phyloP scores from a whole-genome alignment of 495 filamentous ascomycete genomes.

The Penicillium pulvis region DNA sequence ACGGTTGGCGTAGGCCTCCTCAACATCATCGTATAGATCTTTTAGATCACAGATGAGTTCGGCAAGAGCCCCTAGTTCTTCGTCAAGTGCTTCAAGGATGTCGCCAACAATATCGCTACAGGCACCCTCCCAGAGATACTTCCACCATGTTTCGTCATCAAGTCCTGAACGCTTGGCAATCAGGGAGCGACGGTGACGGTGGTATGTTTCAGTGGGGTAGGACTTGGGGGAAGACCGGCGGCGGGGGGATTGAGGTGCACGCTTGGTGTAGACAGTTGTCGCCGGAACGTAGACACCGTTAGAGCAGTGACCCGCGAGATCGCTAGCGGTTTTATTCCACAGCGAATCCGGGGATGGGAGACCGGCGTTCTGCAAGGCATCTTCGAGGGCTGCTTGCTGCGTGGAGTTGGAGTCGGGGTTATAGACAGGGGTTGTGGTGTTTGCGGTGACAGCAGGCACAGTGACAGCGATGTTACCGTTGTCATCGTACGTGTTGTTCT shows the following conservation, averaged over 20 bases:
- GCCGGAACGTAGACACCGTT: not conserved
- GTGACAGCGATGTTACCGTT: not conserved
- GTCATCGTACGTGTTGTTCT: not conserved
- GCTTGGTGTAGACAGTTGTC: conserved; percentile 1
- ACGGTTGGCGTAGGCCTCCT: not conserved
- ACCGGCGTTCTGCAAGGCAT: not conserved
- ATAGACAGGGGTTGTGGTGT: not conserved
- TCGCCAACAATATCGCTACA: not conserved
- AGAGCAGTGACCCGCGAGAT: not conserved
- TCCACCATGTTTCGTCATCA: not conserved
- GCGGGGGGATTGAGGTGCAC: not conserved
- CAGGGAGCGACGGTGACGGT: not conserved
- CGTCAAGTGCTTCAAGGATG: not conserved
- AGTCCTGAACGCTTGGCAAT: not conserved
- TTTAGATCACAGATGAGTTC: not conserved
- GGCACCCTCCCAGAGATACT: not conserved
- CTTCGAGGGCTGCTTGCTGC: not conserved
- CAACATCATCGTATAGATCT: not conserved
- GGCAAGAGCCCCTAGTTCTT: not conserved
- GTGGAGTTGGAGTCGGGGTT: conserved; percentile 1
- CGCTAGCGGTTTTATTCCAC: not conserved
- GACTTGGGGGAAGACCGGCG: not conserved
- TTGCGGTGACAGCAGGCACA: not conserved
- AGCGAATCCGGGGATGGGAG: not conserved
- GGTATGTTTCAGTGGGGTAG: not conserved